Evolutionary conservation across 805 yeast genomes (phyloP).

Genomic region (Starmera quercuum): DNA sequence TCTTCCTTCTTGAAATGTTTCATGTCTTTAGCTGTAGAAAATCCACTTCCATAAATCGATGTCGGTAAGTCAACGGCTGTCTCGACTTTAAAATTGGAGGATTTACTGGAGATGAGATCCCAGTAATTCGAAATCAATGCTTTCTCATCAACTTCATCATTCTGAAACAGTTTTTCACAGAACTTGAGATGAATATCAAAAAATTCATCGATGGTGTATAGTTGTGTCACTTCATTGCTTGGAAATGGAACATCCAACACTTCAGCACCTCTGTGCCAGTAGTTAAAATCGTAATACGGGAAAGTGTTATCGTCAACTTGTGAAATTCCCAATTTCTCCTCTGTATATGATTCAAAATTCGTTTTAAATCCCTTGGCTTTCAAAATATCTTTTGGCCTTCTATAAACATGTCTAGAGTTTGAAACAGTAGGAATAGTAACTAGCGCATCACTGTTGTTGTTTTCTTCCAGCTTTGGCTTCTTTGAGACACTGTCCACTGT

Average conservation of each 20-base stretch:
- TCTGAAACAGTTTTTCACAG: constrained; percentile 19
- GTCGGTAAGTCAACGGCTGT: constrained; percentile 26
- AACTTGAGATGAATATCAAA: constrained; percentile 46
- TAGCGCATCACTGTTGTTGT: neutral
- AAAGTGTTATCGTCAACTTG: constrained; percentile 24
- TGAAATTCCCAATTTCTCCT: constrained; percentile 32
- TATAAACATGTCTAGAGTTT: constrained; percentile 37
- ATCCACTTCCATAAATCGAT: constrained; percentile 33
- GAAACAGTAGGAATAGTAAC: constrained; percentile 29
- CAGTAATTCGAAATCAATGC: constrained; percentile 34
- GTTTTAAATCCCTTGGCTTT: constrained; percentile 44
- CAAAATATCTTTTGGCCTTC: constrained; percentile 38
- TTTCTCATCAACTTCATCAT: constrained; percentile 5
- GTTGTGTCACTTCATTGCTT: constrained; percentile 36
- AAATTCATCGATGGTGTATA: constrained; percentile 49
- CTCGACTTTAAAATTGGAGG: constrained; percentile 26
- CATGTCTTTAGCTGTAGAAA: constrained; percentile 18
- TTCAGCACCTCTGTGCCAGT: constrained; percentile 34
- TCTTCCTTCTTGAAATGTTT: constrained; percentile 5
- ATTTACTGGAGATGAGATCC: constrained; percentile 25
- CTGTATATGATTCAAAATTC: constrained; percentile 40
- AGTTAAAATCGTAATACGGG: constrained; percentile 33
- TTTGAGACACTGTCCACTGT: constrained; percentile 1
- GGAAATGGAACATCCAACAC: constrained; percentile 31
- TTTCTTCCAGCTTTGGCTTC: constrained; percentile 3